Conservation (phyloP, 129 eudicot species). For the Saussurea involucrata region DNA sequence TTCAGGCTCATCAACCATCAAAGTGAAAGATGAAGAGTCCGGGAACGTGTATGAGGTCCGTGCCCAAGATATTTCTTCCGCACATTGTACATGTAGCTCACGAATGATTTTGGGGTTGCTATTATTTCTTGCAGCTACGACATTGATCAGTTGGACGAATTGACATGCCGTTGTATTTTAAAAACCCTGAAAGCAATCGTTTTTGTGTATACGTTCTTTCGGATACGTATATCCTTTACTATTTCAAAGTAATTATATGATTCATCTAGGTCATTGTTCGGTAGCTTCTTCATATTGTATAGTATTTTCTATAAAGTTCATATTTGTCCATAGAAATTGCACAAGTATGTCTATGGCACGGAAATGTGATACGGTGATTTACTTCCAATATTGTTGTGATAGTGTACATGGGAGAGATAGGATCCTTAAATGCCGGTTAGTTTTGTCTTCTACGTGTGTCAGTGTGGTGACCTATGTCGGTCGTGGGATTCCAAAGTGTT, state of each 20-base stretch:
- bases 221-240: background rate
- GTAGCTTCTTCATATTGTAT: background rate
- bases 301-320: too few relatives aligned
- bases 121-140: background rate
- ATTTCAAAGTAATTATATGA: background rate
- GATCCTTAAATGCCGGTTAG: too few relatives aligned
- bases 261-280: background rate
- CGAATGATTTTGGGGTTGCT: constrained; percentile 21
- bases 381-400: background rate
- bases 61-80: constrained; percentile 51
- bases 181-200: background rate
- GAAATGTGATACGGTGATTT: background rate
- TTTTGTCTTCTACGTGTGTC: too few relatives aligned
- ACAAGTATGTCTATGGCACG: background rate
- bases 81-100: constrained; percentile 5
- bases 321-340: too few relatives aligned
- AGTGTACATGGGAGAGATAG: background rate
- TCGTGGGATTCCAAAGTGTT: too few relatives aligned
- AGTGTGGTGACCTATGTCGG: too few relatives aligned
- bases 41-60: constrained; percentile 57
- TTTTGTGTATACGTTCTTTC: background rate
- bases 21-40: constrained; percentile 69
- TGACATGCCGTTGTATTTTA: background rate
- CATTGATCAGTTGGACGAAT: background rate
- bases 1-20: constrained; percentile 84